Evolutionary conservation across 1,284 basidiomycete species (phyloP).

Genomic region (Sanghuangporus sanghuang): DNA sequence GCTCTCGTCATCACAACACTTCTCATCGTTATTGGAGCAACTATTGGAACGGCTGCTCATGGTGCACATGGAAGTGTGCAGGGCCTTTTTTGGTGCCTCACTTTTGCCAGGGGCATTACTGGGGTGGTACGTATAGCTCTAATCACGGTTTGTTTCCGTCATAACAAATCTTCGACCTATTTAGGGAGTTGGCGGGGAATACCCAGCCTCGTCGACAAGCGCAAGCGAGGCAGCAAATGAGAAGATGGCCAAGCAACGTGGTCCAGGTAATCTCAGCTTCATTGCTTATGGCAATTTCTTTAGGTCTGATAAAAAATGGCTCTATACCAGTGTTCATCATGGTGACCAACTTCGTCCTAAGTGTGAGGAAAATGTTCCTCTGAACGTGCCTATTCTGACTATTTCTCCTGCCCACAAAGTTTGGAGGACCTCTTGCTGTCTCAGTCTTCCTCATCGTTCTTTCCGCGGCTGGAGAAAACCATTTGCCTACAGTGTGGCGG

Average conservation of each 20-base stretch:
- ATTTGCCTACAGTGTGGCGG: conserved; percentile 71
- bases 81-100: conserved; percentile 76
- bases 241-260: conserved; percentile 53
- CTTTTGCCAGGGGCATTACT: conserved; percentile 65
- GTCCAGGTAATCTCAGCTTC: conserved; percentile 40
- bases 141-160: background rate
- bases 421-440: conserved; percentile 67
- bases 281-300: conserved; percentile 5
- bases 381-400: conserved; percentile 5
- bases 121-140: conserved; percentile 48
- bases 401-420: conserved; percentile 33
- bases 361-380: conserved; percentile 29
- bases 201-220: conserved; percentile 64
- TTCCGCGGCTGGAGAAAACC: conserved; percentile 56
- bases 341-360: conserved; percentile 69
- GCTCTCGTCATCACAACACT: conserved; percentile 68
- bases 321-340: conserved; percentile 54
- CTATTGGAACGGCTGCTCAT: conserved; percentile 66
- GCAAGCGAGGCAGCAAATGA: conserved; percentile 75
- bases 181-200: conserved; percentile 73
- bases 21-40: conserved; percentile 68
- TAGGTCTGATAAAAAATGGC: background rate
- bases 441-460: conserved; percentile 71
- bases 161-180: background rate
- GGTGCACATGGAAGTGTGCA: conserved; percentile 51